phyloP scores from a whole-genome alignment of 352 stramenopile genomes.

The Globisporangium acanthophoron region DNA sequence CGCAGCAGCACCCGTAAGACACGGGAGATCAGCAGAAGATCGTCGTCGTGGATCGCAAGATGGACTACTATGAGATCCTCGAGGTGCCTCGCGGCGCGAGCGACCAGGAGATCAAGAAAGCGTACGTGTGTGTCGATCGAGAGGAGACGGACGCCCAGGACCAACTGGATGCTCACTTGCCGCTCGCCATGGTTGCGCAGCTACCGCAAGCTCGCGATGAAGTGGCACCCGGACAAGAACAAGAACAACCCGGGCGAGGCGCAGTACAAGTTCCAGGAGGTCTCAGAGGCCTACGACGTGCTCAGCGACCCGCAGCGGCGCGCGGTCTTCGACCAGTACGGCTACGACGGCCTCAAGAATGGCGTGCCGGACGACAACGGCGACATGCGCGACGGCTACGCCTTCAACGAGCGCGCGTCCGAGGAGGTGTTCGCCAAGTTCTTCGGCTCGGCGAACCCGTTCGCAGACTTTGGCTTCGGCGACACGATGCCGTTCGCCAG shows the following conservation, averaged over 20 bases:
- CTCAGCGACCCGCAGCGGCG: constrained; percentile 89
- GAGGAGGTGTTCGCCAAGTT: constrained; percentile 92
- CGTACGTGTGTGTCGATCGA: constrained; percentile 21
- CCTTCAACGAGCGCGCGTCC: constrained; percentile 87
- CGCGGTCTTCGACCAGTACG: constrained; percentile 92
- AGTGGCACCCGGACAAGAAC: constrained; percentile 96
- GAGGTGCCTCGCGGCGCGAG: constrained; percentile 71
- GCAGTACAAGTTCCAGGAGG: constrained; percentile 92
- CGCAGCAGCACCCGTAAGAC: no score
- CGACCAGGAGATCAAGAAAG: constrained; percentile 92
- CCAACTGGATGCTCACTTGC: not conserved
- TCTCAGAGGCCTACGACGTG: constrained; percentile 93
- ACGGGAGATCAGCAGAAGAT: not conserved
- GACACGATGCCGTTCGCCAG: constrained; percentile 82
- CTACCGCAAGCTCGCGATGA: constrained; percentile 93
- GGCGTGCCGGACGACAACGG: constrained; percentile 78
- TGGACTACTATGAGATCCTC: constrained; percentile 92
- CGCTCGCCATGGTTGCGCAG: constrained; percentile 14
- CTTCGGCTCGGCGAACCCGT: constrained; percentile 90
- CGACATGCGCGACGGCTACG: constrained; percentile 77
- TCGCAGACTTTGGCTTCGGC: constrained; percentile 88
- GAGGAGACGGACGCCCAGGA: no score
- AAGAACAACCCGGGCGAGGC: constrained; percentile 77
- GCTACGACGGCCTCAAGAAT: constrained; percentile 92
- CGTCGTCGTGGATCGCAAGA: constrained; percentile 11